Evolutionary conservation across 2,329 filamentous ascomycete species (phyloP).

Genomic region (Elsinoe fawcettii): DNA sequence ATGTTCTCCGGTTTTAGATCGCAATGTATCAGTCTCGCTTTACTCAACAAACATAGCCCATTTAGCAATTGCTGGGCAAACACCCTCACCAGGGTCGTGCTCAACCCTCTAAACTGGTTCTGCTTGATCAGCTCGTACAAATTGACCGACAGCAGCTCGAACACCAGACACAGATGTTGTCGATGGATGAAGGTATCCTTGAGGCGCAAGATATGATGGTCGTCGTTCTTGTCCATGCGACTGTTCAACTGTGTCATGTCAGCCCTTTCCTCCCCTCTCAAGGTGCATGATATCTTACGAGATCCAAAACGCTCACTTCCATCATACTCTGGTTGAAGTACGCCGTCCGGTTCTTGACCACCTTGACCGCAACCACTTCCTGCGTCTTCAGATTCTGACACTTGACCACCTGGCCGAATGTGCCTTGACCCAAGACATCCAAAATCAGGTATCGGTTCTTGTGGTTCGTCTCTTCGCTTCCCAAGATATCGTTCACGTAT

Average conservation of each 20-base stretch:
- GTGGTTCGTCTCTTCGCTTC: slow-evolving; percentile 94
- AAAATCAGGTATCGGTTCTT: slow-evolving; percentile 98
- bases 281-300: slow-evolving; percentile 51
- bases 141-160: slow-evolving; percentile 94
- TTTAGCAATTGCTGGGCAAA: slow-evolving; percentile 96
- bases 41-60: slow-evolving; percentile 84
- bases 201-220: slow-evolving; percentile 86
- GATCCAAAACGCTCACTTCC: slow-evolving; percentile 94
- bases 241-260: slow-evolving; percentile 68
- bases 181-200: slow-evolving; percentile 98
- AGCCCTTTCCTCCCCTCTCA: slow-evolving; percentile 18
- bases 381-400: slow-evolving; percentile 98
- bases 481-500: slow-evolving; percentile 97
- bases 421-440: slow-evolving; percentile 93
- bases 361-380: slow-evolving; percentile 97
- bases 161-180: slow-evolving; percentile 93
- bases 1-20: slow-evolving; percentile 99
- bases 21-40: slow-evolving; percentile 93
- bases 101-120: slow-evolving; percentile 95
- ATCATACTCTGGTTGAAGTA: slow-evolving; percentile 99
- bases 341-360: slow-evolving; percentile 97
- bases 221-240: slow-evolving; percentile 98
- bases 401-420: slow-evolving; percentile 97
- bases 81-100: slow-evolving; percentile 91
- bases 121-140: slow-evolving; percentile 98